Conservation (phyloP, 2,329 filamentous ascomycete genomes). For the Ascochyta viciae-villosae region DNA sequence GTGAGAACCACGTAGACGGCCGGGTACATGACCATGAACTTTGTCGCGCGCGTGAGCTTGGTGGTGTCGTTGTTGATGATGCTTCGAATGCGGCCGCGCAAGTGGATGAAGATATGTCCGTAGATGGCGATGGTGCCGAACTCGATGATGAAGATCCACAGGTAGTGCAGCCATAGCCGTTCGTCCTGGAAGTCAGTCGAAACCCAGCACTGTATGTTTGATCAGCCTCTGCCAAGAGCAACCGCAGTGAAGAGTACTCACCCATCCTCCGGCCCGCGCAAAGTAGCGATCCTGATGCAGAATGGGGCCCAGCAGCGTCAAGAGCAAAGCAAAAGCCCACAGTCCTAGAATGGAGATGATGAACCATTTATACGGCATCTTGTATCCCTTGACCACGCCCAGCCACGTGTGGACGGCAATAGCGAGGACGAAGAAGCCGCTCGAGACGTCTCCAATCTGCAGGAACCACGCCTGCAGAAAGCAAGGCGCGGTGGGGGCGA, state of each 20-base stretch:
- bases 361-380: conserved; percentile 56
- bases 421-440: conserved; percentile 61
- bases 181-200: conserved; percentile 52
- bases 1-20: conserved; percentile 72
- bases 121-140: conserved; percentile 60
- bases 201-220: conserved; percentile 57
- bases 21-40: conserved; percentile 69
- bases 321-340: conserved; percentile 55
- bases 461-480: conserved; percentile 61
- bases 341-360: conserved; percentile 52
- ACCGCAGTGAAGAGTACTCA: conserved; percentile 32
- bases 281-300: conserved; percentile 54
- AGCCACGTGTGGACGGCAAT: conserved; percentile 63
- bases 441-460: conserved; percentile 60
- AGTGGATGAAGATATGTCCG: conserved; percentile 56
- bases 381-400: conserved; percentile 56
- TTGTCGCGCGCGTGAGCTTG: conserved; percentile 51
- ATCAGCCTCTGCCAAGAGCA: neutral
- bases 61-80: conserved; percentile 45
- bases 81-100: conserved; percentile 54
- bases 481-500: conserved; percentile 54
- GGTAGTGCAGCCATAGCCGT: conserved; percentile 60
- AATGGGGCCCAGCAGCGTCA: conserved; percentile 57
- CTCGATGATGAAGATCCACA: conserved; percentile 63
- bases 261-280: conserved; percentile 60